These are phyloP conservation scores for Phellopilus nigrolimitatus DNA, from an alignment of 1,284 basidiomycete genomes.

Conservation along the genomic window DNA sequence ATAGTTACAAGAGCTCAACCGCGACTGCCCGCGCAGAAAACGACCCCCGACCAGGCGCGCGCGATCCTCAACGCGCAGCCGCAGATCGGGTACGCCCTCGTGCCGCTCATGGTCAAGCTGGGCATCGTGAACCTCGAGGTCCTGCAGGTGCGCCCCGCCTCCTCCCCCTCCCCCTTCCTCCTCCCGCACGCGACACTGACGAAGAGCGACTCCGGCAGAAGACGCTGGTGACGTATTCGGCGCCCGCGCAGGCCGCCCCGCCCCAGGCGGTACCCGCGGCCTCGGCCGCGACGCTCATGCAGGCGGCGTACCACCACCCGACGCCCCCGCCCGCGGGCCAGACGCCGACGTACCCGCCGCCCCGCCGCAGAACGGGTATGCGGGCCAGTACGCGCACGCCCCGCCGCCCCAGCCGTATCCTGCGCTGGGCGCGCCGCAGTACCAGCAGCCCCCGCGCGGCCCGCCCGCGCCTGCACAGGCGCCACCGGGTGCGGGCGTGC, in stretches of 20 bases:
- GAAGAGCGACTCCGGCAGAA: neutral
- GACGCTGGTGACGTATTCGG: slow-evolving; percentile 7
- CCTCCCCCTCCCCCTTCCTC: neutral
- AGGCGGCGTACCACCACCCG: slow-evolving; percentile 9
- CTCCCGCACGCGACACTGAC: neutral
- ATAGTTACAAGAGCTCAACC: neutral
- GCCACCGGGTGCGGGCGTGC: neutral
- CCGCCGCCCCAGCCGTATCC: slow-evolving; percentile 1
- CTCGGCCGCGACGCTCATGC: slow-evolving; percentile 9
- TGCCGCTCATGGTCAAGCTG: slow-evolving; percentile 70
- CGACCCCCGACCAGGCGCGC: slow-evolving; percentile 62
- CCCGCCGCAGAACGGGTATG: neutral
- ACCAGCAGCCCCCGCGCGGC: neutral
- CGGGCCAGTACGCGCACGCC: neutral
- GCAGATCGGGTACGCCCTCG: slow-evolving; percentile 68
- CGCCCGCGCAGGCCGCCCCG: neutral
- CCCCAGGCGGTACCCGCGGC: slow-evolving; percentile 1
- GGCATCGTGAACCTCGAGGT: slow-evolving; percentile 68
- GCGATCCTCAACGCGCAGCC: slow-evolving; percentile 66
- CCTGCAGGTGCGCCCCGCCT: slow-evolving; percentile 47
- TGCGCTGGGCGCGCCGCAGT: neutral
- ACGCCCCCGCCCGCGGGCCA: slow-evolving; percentile 8
- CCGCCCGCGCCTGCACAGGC: neutral
- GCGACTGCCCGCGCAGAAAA: slow-evolving; percentile 44
- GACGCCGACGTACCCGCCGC: neutral